These are phyloP conservation scores for Moesziomyces antarcticus DNA, from an alignment of 1,284 basidiomycete species.

Conservation along the genomic window DNA sequence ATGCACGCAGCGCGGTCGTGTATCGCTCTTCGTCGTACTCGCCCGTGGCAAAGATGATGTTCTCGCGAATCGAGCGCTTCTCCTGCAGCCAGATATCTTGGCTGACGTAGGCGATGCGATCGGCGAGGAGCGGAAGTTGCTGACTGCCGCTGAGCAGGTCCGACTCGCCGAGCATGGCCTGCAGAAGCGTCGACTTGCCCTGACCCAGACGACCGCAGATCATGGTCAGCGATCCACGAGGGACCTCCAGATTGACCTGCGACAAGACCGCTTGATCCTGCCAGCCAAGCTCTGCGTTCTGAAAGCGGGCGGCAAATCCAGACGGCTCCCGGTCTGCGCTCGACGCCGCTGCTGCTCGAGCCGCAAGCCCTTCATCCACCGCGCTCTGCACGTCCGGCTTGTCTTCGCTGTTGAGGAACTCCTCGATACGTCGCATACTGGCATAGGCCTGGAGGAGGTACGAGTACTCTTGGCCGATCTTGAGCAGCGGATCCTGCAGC, in stretches of 20 bases:
- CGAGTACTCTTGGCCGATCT: slow-evolving; percentile 56
- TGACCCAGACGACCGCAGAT: slow-evolving; percentile 60
- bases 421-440: slow-evolving; percentile 53
- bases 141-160: slow-evolving; percentile 45
- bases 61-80: slow-evolving; percentile 54
- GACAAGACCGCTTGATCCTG: slow-evolving; percentile 17
- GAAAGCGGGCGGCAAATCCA: slow-evolving; percentile 35
- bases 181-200: slow-evolving; percentile 62
- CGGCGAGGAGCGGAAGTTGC: slow-evolving; percentile 26
- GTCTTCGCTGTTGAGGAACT: slow-evolving; percentile 40
- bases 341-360: slow-evolving; percentile 4
- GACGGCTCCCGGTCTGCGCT: background rate
- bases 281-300: slow-evolving; percentile 42
- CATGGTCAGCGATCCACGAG: slow-evolving; percentile 44
- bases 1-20: slow-evolving; percentile 48
- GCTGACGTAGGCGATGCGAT: slow-evolving; percentile 55
- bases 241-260: slow-evolving; percentile 46
- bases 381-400: slow-evolving; percentile 23
- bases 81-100: slow-evolving; percentile 61
- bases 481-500: slow-evolving; percentile 47
- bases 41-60: slow-evolving; percentile 58
- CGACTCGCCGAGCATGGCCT: slow-evolving; percentile 59
- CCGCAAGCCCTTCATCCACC: slow-evolving; percentile 5
- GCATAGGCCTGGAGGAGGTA: slow-evolving; percentile 50
- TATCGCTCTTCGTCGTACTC: slow-evolving; percentile 55